phyloP scores from a whole-genome alignment of 768 basidiomycete species.

The Gautieria morchelliformis region DNA sequence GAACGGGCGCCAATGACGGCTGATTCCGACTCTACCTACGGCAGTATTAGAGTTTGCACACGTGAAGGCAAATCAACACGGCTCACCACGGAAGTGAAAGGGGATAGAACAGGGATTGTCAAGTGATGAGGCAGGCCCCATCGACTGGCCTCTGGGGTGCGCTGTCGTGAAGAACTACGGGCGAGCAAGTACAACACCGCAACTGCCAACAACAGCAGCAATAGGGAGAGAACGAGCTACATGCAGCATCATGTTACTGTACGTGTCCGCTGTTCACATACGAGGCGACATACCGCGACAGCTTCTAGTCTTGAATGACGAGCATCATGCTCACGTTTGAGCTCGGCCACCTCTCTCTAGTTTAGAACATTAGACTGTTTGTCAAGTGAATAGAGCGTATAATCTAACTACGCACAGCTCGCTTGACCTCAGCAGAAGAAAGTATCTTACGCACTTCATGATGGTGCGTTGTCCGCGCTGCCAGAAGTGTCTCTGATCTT shows the following conservation, averaged over 20 bases:
- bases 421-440: slow-evolving; percentile 34
- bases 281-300: slow-evolving; percentile 34
- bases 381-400: not conserved
- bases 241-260: not conserved
- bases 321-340: slow-evolving; percentile 34
- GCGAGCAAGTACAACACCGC: slow-evolving; percentile 25
- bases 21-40: slow-evolving; percentile 66
- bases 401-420: slow-evolving; percentile 29
- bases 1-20: slow-evolving; percentile 47
- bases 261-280: not conserved
- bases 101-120: slow-evolving; percentile 70
- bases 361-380: not conserved
- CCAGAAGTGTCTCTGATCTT: slow-evolving; percentile 52
- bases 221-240: slow-evolving; percentile 1
- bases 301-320: slow-evolving; percentile 42
- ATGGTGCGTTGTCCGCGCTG: slow-evolving; percentile 38
- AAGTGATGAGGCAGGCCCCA: slow-evolving; percentile 42
- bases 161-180: not conserved
- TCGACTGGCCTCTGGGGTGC: slow-evolving; percentile 1
- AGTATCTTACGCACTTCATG: slow-evolving; percentile 37
- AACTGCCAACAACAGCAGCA: slow-evolving; percentile 23
- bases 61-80: not conserved
- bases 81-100: slow-evolving; percentile 68
- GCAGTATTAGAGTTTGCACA: not conserved
- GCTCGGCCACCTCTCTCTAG: slow-evolving; percentile 34